Evolutionary conservation across 768 basidiomycete species (phyloP).

Genomic region (Termitomyces sp.): DNA sequence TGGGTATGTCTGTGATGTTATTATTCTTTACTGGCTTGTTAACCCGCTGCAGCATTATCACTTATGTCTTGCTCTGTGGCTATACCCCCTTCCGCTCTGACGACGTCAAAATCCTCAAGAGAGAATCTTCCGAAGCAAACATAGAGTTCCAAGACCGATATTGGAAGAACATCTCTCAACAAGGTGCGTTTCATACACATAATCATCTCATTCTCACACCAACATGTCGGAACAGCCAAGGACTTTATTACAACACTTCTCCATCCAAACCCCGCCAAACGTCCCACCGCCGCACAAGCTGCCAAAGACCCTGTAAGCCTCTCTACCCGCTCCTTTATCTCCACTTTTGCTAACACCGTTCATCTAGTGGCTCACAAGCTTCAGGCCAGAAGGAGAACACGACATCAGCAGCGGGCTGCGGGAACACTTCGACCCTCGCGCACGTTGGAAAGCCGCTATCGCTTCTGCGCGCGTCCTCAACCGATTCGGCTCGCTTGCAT

Average conservation of each 20-base stretch:
- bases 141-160: slow-evolving; percentile 93
- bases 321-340: neutral
- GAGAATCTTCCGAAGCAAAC: slow-evolving; percentile 82
- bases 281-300: slow-evolving; percentile 76
- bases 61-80: slow-evolving; percentile 92
- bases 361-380: slow-evolving; percentile 69
- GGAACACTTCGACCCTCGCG: slow-evolving; percentile 78
- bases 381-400: slow-evolving; percentile 64
- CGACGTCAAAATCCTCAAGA: slow-evolving; percentile 68
- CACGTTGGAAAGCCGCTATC: slow-evolving; percentile 75
- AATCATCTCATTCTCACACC: neutral
- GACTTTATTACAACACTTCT: slow-evolving; percentile 75
- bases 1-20: slow-evolving; percentile 52
- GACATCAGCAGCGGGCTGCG: slow-evolving; percentile 74
- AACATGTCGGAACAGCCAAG: slow-evolving; percentile 59
- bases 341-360: neutral
- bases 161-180: slow-evolving; percentile 85
- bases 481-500: slow-evolving; percentile 32
- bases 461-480: slow-evolving; percentile 42
- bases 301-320: slow-evolving; percentile 57
- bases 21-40: neutral
- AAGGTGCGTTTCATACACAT: slow-evolving; percentile 46
- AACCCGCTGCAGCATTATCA: slow-evolving; percentile 66
- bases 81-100: slow-evolving; percentile 94
- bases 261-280: slow-evolving; percentile 63